Base-by-base conservation (phyloP, 805 yeast species). In the Vanderwaltozyma yarrowii region DNA sequence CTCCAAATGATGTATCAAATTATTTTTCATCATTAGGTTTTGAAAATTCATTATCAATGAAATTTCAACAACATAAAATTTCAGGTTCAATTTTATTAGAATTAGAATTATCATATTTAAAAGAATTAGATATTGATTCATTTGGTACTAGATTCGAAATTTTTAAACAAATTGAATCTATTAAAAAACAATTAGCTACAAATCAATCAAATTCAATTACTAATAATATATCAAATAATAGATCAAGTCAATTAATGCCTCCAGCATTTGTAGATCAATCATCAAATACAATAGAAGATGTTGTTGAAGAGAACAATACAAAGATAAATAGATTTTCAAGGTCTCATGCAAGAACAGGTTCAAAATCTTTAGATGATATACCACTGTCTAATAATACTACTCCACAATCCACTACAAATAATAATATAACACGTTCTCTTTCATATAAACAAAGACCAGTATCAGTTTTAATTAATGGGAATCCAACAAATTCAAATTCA, bases 121-220 rank as follows among this genome's bases (percentile, higher is more conserved):
- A 89, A 58, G 98, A 92, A 58, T 66, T 92, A 41, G 97, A 87
- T 37, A 92, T 92, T 36, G 70, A 77, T 32, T 83, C 95, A 3
- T 92, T 92, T 65, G 99, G 99, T 19, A 86, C 95, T 0, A 72
- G 99, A 44, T 92, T 87, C 60, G 95, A 87, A 58, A 74, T 92
- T 29, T 78, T 76, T 59, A 87, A 85, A 54, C 94, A 84, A 55
- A 89, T 92, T 51, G 92, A 85, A 56, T 73, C 76, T 28, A 64
- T 83, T 49, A 57, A 56, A 35, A 57, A 53, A 23, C 11, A 23
- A 5, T 44, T 28, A 11, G 17, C 21, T 11, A 16, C 24, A 2
- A 28, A 30, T 3, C 31, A n/a, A n/a, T n/a, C n/a, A n/a, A n/a
- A n/a, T n/a, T n/a, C n/a, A n/a, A n/a, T n/a, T n/a, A n/a, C n/a